A percentile compares a stretch with the other conserved stretches of the same genome.
phyloP scores from a whole-genome alignment of 2,329 filamentous ascomycete genomes.

The Cytospora mali region DNA sequence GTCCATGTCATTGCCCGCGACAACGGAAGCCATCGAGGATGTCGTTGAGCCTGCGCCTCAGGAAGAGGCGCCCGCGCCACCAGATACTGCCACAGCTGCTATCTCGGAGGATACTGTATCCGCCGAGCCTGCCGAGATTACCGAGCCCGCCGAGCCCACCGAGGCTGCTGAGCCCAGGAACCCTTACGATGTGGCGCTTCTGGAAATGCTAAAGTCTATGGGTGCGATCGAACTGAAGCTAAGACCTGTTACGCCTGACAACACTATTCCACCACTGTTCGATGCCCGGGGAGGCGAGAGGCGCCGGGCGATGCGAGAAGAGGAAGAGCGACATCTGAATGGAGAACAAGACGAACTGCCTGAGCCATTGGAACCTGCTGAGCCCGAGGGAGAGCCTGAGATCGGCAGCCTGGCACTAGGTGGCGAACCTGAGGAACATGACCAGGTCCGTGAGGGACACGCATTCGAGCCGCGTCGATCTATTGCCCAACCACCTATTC shows the following conservation, averaged over 20 bases:
- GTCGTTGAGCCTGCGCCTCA: constrained; percentile 39
- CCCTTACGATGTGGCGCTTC: constrained; percentile 21
- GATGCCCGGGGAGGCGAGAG: constrained; percentile 82
- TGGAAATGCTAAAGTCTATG: constrained; percentile 28
- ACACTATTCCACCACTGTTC: constrained; percentile 69
- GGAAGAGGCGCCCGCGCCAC: constrained; percentile 38
- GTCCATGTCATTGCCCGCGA: constrained; percentile 59
- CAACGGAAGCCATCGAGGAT: constrained; percentile 53
- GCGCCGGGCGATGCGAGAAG: constrained; percentile 75
- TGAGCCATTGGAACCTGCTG: constrained; percentile 33
- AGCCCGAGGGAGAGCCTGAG: constrained; percentile 74
- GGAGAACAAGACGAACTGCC: constrained; percentile 51
- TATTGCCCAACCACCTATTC: constrained; percentile 76
- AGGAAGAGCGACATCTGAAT: constrained; percentile 59
- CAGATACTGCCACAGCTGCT: constrained; percentile 34
- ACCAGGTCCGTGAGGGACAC: constrained; percentile 54
- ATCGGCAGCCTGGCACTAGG: constrained; percentile 85
- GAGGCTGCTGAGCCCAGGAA: constrained; percentile 15
- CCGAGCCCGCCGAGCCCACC: not conserved
- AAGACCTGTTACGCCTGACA: constrained; percentile 19
- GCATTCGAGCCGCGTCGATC: constrained; percentile 62
- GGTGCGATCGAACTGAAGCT: constrained; percentile 26
- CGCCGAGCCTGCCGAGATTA: not conserved
- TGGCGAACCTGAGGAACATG: constrained; percentile 86
- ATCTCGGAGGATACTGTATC: constrained; percentile 13